Conservation (phyloP, 1,284 basidiomycete genomes). For the Melampsora americana region DNA sequence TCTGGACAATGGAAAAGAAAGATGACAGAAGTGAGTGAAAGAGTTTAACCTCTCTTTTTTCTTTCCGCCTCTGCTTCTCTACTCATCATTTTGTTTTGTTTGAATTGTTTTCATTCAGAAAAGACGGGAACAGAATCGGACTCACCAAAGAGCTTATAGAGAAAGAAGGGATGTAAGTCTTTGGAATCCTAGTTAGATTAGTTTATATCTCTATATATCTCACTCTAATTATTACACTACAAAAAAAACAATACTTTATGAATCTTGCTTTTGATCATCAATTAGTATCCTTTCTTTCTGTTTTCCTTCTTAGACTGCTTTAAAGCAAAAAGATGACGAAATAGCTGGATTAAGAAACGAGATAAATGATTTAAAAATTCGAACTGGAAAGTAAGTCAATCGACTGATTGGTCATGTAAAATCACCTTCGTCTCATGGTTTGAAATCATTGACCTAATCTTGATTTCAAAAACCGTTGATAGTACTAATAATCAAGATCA, state of each 20-base stretch:
- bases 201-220: too few relatives aligned
- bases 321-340: conserved; percentile 6
- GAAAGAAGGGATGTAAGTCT: conserved; percentile 20
- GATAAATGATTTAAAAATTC: neutral
- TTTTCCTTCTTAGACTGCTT: neutral
- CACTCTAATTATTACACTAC: too few relatives aligned
- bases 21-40: conserved; percentile 11
- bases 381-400: neutral
- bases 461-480: neutral
- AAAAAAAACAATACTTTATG: neutral
- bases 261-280: conserved; percentile 1
- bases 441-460: neutral
- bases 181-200: too few relatives aligned
- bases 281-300: neutral
- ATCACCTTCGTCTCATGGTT: neutral
- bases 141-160: conserved; percentile 28
- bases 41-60: neutral
- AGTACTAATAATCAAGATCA: too few relatives aligned
- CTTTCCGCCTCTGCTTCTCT: neutral
- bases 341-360: neutral
- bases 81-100: neutral
- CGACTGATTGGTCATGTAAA: neutral
- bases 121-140: conserved; percentile 33
- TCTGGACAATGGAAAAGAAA: conserved; percentile 17
- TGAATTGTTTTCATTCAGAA: neutral